Base-by-base conservation (phyloP, 2,329 filamentous ascomycete species). In the Botrytis paeoniae region DNA sequence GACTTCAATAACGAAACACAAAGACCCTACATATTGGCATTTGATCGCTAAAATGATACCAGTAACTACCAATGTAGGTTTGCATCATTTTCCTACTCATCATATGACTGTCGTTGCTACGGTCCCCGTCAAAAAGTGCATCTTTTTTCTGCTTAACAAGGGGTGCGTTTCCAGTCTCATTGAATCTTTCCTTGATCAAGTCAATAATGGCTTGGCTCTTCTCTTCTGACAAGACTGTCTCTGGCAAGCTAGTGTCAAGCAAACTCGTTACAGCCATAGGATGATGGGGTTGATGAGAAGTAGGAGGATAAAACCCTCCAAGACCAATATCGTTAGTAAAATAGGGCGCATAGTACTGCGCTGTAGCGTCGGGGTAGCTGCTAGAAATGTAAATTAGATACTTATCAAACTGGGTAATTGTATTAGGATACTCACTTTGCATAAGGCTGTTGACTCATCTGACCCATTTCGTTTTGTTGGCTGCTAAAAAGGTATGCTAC, bases 61-160 rank as follows among this genome's bases (percentile, higher is more conserved):
- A 99, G 82, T 97, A 99, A 2, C 94, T 97, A 18, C 91, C 89
- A 76, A 97, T 94, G 80, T 98, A 98, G 4, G 91, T 92, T 82
- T 98, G 94, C 92, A 98, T 97, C 93, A 97, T 98, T 78, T 92
- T 90, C 78, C 95, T 86, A 81, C 95, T 97, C 75, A 98, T 84
- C 85, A 91, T 87, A 74, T 91, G 89, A 37, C 84, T 83, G 70
- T 89, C 86, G 45, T 89, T 84, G 69, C 90, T 89, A 70, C 92
- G 89, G 79, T 97, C 90, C 22, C 95, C 95, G 41, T 94, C 90
- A 72, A 97, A 84, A 39, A 98, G 88, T 68, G 87, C 88, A 68
- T 93, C 93, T 39, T 72, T 94, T 75, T 91, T 94, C 75, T 91
- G 89, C 75, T 91, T 91, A 75, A 92, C 89, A 41, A 92, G 87